Conservation (phyloP, 140 eudicot genomes). For the Anethum foeniculum region DNA sequence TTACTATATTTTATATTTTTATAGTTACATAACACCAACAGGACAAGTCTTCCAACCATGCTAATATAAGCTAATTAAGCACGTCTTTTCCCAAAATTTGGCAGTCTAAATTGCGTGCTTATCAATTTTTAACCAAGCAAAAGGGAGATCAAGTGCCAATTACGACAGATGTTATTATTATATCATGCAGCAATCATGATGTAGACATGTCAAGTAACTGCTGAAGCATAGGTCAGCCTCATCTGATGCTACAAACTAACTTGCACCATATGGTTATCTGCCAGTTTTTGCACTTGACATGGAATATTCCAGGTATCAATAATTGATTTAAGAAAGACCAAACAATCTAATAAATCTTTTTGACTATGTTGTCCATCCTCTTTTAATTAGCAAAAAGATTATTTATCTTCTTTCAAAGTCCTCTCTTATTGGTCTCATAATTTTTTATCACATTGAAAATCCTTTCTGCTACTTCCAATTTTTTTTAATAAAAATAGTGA, state of each 20-base stretch:
- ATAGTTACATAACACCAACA: neutral
- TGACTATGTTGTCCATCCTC: neutral
- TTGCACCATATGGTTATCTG: neutral
- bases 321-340: neutral
- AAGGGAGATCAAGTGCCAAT: too few relatives aligned
- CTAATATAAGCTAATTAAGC: neutral
- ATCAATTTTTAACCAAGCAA: too few relatives aligned
- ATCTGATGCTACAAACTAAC: neutral
- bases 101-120: neutral
- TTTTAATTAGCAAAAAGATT: neutral
- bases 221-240: too few relatives aligned
- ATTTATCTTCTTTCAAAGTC: neutral
- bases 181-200: too few relatives aligned
- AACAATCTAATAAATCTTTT: neutral
- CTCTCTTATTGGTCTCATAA: neutral
- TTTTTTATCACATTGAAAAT: neutral
- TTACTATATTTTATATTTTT: neutral
- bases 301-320: neutral
- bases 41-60: neutral
- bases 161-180: too few relatives aligned
- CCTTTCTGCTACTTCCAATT: neutral
- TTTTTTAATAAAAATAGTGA: neutral
- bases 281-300: neutral
- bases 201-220: too few relatives aligned
- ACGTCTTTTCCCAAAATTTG: neutral